Conservation (phyloP, 805 yeast genomes). For the Suhomyces prunicola region DNA sequence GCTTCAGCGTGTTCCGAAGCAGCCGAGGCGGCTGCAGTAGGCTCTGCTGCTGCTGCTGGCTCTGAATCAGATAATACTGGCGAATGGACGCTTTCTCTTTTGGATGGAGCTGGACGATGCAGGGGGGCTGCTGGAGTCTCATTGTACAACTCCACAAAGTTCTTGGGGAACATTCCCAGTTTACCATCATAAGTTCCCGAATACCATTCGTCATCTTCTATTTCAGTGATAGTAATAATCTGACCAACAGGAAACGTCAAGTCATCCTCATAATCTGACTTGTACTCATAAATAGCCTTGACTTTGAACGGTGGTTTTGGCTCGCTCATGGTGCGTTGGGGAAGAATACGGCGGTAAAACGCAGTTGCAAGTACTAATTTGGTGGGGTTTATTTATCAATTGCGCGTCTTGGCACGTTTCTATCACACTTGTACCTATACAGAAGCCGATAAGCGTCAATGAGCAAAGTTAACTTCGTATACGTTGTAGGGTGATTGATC, state of each 20-base stretch:
- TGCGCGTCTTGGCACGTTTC: neutral
- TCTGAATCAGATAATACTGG: neutral
- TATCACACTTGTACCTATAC: neutral
- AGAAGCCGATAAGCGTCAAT: neutral
- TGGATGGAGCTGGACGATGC: conserved; percentile 5
- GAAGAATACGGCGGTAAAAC: neutral
- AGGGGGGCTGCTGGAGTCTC: conserved; percentile 5
- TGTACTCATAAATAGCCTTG: conserved; percentile 64
- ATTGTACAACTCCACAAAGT: conserved; percentile 58
- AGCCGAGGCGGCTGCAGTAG: neutral
- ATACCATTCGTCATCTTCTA: conserved; percentile 93
- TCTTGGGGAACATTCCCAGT: conserved; percentile 84
- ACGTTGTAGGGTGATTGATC: neutral
- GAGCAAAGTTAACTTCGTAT: neutral
- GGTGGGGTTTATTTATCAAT: neutral
- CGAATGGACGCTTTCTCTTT: conserved; percentile 2
- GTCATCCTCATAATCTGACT: conserved; percentile 71
- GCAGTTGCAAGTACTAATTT: neutral
- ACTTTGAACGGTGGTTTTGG: conserved; percentile 58
- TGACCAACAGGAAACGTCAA: conserved; percentile 67
- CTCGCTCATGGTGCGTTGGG: conserved; percentile 13
- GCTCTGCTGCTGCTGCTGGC: neutral
- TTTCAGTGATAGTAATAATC: conserved; percentile 65
- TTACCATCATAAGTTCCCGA: conserved; percentile 64
- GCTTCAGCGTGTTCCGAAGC: neutral